Evolutionary conservation across 2,329 filamentous ascomycete genomes (phyloP).

Genomic region (Talaromyces verruculosus): DNA sequence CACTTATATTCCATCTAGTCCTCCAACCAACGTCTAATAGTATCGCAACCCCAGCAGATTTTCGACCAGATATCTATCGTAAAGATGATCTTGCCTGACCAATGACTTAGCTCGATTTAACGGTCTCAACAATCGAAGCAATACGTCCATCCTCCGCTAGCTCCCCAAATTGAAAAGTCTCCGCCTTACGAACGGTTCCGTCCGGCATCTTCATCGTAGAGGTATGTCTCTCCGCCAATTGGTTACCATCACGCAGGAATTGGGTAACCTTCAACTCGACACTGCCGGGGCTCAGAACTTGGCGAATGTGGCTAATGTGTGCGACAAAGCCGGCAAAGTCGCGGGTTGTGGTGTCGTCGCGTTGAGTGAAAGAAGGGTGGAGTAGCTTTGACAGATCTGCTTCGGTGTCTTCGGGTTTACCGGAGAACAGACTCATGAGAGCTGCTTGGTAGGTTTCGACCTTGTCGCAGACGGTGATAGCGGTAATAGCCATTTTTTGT

Average conservation of each 20-base stretch:
- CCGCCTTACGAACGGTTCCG: conserved; percentile 5
- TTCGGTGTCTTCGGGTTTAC: conserved; percentile 17
- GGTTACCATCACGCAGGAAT: conserved; percentile 11
- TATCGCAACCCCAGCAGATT: not conserved
- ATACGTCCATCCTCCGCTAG: conserved; percentile 11
- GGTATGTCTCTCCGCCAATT: conserved; percentile 12
- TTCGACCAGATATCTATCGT: not conserved
- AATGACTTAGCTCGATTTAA: not conserved
- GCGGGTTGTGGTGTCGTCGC: conserved; percentile 11
- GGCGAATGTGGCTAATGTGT: conserved; percentile 13
- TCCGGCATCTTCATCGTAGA: conserved; percentile 12
- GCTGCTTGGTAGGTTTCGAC: conserved; percentile 15
- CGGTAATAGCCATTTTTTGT: not conserved
- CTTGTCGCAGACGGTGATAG: conserved; percentile 12
- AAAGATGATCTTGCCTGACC: not conserved
- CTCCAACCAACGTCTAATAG: not conserved
- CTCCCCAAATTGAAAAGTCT: conserved; percentile 14
- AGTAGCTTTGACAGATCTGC: conserved; percentile 9
- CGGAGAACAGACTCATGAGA: conserved; percentile 6
- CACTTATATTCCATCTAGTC: not conserved
- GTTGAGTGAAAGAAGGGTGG: conserved; percentile 14
- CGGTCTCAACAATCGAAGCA: conserved; percentile 6
- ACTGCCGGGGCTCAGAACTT: not conserved
- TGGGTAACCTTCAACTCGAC: conserved; percentile 10
- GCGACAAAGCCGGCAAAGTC: conserved; percentile 13